Evolutionary conservation across 2,329 filamentous ascomycete genomes (phyloP).

Genomic region (Pseudogymnoascus sp.): DNA sequence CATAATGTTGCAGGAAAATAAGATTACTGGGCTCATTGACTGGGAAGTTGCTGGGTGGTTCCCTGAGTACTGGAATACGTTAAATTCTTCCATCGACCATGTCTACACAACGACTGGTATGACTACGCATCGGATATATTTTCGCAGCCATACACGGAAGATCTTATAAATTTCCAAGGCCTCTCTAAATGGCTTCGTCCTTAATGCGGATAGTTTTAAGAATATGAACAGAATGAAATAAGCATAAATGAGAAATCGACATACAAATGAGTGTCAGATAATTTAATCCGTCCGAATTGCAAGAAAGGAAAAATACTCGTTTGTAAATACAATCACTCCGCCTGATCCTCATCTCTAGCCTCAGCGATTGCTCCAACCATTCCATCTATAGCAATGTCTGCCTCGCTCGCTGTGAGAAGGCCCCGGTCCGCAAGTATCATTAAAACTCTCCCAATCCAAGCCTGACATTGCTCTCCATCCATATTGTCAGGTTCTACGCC

Average conservation of each 20-base stretch:
- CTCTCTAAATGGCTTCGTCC: background rate
- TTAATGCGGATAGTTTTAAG: background rate
- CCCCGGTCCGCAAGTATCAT: background rate
- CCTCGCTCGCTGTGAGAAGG: background rate
- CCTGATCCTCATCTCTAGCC: background rate
- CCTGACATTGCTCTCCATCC: background rate
- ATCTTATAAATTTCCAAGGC: background rate
- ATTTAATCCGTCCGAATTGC: background rate
- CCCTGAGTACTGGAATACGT: slow-evolving; percentile 19
- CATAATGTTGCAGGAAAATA: slow-evolving; percentile 16
- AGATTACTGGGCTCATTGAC: slow-evolving; percentile 17
- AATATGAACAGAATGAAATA: background rate
- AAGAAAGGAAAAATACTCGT: background rate
- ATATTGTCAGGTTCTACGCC: background rate
- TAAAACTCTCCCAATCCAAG: background rate
- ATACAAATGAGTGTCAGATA: background rate
- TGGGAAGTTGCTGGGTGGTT: slow-evolving; percentile 18
- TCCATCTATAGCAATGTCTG: background rate
- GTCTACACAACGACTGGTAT: background rate
- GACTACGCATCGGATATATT: background rate
- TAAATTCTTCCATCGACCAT: background rate
- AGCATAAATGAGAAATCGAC: background rate
- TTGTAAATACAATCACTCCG: background rate
- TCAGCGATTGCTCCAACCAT: background rate
- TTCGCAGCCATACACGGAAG: background rate